Evolutionary conservation across 768 basidiomycete species (phyloP).

Genomic region (Phanerodontia chrysosporium): DNA sequence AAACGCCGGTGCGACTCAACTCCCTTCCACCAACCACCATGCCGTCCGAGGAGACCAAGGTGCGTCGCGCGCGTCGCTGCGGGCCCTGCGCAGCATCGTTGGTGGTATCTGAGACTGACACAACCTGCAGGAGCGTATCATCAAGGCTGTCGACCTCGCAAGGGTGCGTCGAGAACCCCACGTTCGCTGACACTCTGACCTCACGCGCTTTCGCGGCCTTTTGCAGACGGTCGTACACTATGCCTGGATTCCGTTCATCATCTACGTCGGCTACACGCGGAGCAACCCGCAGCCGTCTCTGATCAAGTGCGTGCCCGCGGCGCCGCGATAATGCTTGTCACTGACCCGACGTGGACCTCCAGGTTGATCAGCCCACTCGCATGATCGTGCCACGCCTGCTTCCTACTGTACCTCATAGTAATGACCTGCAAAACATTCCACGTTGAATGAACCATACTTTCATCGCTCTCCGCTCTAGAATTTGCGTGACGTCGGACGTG

Average conservation of each 20-base stretch:
- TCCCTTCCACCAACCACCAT: constrained; percentile 42
- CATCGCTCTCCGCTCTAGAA: background rate
- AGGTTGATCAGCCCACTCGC: constrained; percentile 95
- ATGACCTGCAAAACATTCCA: constrained; percentile 11
- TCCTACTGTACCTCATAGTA: constrained; percentile 14
- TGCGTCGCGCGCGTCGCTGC: constrained; percentile 25
- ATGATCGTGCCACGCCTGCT: constrained; percentile 39
- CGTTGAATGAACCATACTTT: constrained; percentile 3
- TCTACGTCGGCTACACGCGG: constrained; percentile 90
- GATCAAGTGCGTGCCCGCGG: constrained; percentile 75
- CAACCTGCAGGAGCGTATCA: constrained; percentile 65
- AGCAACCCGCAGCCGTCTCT: constrained; percentile 93
- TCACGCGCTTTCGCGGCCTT: background rate
- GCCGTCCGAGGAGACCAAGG: constrained; percentile 92
- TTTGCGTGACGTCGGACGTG: constrained; percentile 2
- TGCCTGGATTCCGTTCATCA: constrained; percentile 94
- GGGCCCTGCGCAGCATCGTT: background rate
- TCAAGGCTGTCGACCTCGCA: constrained; percentile 74
- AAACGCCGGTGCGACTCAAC: constrained; percentile 24
- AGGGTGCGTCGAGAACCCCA: constrained; percentile 50
- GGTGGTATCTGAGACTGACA: background rate
- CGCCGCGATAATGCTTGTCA: background rate
- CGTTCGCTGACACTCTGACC: background rate
- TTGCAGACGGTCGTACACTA: constrained; percentile 85
- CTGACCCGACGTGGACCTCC: constrained; percentile 4